Conservation (phyloP, 495 filamentous ascomycete genomes). For the Penicillium tannophilum region DNA sequence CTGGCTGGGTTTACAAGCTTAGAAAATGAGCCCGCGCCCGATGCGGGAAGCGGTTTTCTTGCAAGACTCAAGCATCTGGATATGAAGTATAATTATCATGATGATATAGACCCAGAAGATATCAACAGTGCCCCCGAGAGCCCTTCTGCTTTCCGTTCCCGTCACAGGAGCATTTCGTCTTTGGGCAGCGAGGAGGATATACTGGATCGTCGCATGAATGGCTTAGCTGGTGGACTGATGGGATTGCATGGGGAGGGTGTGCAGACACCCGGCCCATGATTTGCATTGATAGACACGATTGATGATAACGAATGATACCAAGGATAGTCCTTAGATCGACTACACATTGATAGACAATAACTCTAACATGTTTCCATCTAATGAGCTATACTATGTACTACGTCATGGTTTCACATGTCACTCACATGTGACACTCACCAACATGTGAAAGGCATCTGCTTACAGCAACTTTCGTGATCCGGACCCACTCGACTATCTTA, state of each 20-base stretch:
- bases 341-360: not conserved
- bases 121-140: conserved; percentile 30
- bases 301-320: conserved; percentile 17
- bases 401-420: too few relatives aligned
- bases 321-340: not conserved
- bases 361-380: not conserved
- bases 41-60: conserved; percentile 23
- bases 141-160: conserved; percentile 23
- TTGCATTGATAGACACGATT: conserved; percentile 11
- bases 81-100: conserved; percentile 11
- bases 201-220: conserved; percentile 81
- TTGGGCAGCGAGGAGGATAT: conserved; percentile 84
- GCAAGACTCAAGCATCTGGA: conserved; percentile 28
- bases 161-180: conserved; percentile 66
- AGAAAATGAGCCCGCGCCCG: conserved; percentile 6
- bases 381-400: not conserved
- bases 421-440: too few relatives aligned
- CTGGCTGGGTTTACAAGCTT: conserved; percentile 16
- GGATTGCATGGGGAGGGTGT: conserved; percentile 54
- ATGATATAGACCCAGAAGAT: conserved; percentile 21
- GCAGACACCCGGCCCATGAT: conserved; percentile 35
- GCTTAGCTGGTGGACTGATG: conserved; percentile 76
- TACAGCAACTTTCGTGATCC: too few relatives aligned
- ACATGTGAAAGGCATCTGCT: too few relatives aligned
- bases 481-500: too few relatives aligned